A percentile compares a stretch with the other conserved stretches of the same genome.
These are phyloP conservation scores for Vitis riparia DNA, from an alignment of 164 flowering plant genomes.

Conservation along the genomic window DNA sequence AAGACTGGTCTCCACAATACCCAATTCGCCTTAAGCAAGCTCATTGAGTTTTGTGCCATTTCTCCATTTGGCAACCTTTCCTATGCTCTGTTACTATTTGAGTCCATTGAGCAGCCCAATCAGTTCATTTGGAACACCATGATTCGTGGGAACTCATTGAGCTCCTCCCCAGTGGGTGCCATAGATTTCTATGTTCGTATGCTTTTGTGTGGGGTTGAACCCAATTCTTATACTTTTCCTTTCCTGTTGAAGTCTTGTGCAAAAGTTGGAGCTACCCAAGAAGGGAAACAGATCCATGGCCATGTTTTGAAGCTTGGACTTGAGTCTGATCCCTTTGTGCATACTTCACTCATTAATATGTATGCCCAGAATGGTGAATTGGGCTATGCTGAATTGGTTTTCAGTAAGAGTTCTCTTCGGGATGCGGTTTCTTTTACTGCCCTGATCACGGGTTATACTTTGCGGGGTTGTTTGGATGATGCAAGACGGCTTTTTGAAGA, in stretches of 20 bases:
- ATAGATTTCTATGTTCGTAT: slow-evolving; percentile 42
- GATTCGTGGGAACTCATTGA: slow-evolving; percentile 51
- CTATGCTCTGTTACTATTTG: slow-evolving; percentile 58
- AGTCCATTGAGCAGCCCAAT: slow-evolving; percentile 56
- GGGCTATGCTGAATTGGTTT: slow-evolving; percentile 53
- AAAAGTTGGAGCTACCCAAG: slow-evolving; percentile 22
- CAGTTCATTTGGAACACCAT: slow-evolving; percentile 64
- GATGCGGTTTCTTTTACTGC: slow-evolving; percentile 73
- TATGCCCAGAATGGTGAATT: slow-evolving; percentile 64
- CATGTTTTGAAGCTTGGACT: slow-evolving; percentile 67
- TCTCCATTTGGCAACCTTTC: slow-evolving; percentile 53
- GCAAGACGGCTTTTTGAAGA: slow-evolving; percentile 64
- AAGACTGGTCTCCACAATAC: slow-evolving; percentile 77
- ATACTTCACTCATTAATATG: slow-evolving; percentile 66
- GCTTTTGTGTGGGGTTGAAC: slow-evolving; percentile 44
- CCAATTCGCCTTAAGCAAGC: slow-evolving; percentile 66
- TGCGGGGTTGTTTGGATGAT: slow-evolving; percentile 49
- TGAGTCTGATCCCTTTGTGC: slow-evolving; percentile 53
- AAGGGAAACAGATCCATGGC: slow-evolving; percentile 62
- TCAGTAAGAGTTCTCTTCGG: slow-evolving; percentile 51
- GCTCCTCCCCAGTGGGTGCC: slow-evolving; percentile 36
- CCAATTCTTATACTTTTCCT: slow-evolving; percentile 79
- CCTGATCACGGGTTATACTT: slow-evolving; percentile 56
- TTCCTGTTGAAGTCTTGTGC: slow-evolving; percentile 67
- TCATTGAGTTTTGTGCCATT: slow-evolving; percentile 63